A percentile compares a stretch with the other conserved stretches of the same genome.
phyloP scores from a whole-genome alignment of 1,284 basidiomycete species.

The Polyporus tsugae region DNA sequence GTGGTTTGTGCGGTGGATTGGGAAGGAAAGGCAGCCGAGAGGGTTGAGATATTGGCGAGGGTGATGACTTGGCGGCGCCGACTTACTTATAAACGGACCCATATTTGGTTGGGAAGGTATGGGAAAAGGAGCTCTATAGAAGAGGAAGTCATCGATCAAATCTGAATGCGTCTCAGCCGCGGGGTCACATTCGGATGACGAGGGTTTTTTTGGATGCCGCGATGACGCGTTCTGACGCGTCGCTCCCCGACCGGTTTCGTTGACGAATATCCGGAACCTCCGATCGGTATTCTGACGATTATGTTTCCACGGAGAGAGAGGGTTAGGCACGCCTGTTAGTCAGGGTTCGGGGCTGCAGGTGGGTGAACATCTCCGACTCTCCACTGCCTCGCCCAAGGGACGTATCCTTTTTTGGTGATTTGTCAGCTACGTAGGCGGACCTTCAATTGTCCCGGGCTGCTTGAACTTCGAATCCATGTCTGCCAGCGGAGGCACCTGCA shows the following conservation, averaged over 20 bases:
- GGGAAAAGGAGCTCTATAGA: neutral
- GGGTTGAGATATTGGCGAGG: neutral
- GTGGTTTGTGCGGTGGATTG: slow-evolving; percentile 3
- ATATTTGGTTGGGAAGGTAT: neutral
- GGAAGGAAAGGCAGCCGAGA: neutral
- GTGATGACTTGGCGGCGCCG: neutral
- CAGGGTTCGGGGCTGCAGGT: neutral
- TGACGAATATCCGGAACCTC: neutral
- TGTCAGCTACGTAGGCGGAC: no score
- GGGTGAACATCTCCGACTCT: no score
- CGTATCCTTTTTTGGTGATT: no score
- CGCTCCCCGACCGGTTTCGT: neutral
- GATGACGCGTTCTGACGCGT: neutral
- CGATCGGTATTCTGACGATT: neutral
- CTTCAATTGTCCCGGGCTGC: no score
- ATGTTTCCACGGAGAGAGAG: neutral
- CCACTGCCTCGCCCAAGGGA: no score
- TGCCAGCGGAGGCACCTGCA: no score
- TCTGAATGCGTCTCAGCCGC: neutral
- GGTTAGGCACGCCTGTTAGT: neutral
- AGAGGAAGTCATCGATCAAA: neutral
- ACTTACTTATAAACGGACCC: neutral
- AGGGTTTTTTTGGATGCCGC: neutral
- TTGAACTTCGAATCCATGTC: no score
- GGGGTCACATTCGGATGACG: neutral